Base-by-base conservation (phyloP, 2,329 filamentous ascomycete genomes). In the Colletotrichum sp. region DNA sequence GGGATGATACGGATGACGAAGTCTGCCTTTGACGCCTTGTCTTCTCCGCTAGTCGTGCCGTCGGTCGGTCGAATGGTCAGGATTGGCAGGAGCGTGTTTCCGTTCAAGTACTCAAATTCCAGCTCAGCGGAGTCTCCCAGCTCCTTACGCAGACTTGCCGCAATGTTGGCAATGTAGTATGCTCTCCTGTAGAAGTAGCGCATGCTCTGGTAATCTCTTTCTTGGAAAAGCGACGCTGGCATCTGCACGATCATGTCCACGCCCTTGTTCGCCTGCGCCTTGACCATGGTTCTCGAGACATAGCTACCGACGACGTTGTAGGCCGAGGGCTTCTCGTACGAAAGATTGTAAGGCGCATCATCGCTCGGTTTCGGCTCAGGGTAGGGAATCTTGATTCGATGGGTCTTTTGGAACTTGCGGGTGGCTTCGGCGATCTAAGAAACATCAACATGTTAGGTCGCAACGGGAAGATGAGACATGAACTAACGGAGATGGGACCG, bases 121-220 rank as follows among this genome's bases (percentile, higher is more conserved):
- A 94, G 80, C 16, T 90, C 87, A 78, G 94, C 88, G 1, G 87
- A 85, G 18, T 89, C 83, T 6, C 86, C 86, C 61, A 92, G 84
- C 5, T 89, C 85, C 48, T 90, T 87, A 78, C 92, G 91, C 68
- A 98, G 87, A 6, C 91, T 92, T 34, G 91, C 92, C 16, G 95
- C 93, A 71, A 98, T 87, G 78, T 94, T 95, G 39, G 96, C 95
- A 66, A 98, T 87, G 82, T 97, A 98, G 84, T 96, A 98, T 15
- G 97, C 94, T 77, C 96, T 90, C 81, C 98, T 97, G 86, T 98
- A 96, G 82, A 98, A 98, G 86, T 98, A 98, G 76, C 97, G 92
- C 87, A 97, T 90, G 83, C 98, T 96, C 66, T 96, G 89, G 83
- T 96, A 98, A 84, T 99, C 97, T 85, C 98, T 98, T 60, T 97